A percentile compares a stretch with the other conserved stretches of the same genome.
Conservation (phyloP, 805 yeast species). For the Candida dendrica region DNA sequence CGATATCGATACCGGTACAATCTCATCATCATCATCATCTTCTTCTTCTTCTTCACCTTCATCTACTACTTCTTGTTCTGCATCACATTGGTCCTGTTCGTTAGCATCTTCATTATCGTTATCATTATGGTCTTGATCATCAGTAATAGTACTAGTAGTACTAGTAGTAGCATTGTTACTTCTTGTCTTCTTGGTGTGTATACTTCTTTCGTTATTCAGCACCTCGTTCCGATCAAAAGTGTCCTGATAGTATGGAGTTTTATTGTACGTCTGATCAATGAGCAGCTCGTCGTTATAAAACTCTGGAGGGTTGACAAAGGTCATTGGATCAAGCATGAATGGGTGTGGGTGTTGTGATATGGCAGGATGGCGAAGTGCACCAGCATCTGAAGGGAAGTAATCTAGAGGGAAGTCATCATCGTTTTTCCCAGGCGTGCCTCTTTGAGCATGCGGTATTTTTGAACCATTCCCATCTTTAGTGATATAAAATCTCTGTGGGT, state of each 20-base stretch:
- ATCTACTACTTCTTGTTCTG: no score
- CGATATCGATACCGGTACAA: neutral
- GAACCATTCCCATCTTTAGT: constrained; percentile 14
- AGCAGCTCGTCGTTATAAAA: constrained; percentile 37
- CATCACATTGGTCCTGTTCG: no score
- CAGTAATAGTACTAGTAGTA: no score
- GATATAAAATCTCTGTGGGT: constrained; percentile 10
- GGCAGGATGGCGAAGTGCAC: neutral
- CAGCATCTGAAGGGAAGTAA: constrained; percentile 40
- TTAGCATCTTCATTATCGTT: no score
- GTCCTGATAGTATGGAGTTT: constrained; percentile 23
- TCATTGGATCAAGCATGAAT: constrained; percentile 20
- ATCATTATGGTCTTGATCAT: constrained; percentile 3
- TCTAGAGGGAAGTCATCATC: constrained; percentile 67
- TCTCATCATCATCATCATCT: neutral
- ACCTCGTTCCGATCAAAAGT: constrained; percentile 7
- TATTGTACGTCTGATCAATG: constrained; percentile 44
- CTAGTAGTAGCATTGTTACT: no score
- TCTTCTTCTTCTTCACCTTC: neutral
- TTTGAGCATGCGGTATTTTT: neutral
- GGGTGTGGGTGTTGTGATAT: neutral
- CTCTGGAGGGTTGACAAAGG: constrained; percentile 27
- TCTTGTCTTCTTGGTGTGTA: no score
- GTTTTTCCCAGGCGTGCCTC: neutral
- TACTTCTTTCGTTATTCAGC: no score